phyloP scores from a whole-genome alignment of 768 basidiomycete genomes.

The Epithele typhae region DNA sequence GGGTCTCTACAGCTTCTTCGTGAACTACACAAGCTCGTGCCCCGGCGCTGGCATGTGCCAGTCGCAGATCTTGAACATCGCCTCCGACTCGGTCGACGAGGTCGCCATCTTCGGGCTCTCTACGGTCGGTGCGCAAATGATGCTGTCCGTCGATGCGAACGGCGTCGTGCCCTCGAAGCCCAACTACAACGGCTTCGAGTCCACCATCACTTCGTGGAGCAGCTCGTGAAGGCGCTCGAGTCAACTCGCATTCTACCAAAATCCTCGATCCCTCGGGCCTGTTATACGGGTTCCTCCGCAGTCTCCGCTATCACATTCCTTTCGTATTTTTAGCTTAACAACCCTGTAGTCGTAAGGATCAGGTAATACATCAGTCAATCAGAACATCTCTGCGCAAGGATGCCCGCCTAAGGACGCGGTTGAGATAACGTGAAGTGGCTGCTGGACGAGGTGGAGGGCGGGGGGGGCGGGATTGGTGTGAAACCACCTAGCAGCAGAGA shows the following conservation, averaged over 20 bases:
- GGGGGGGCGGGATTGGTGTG: too few relatives aligned
- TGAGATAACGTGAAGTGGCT: too few relatives aligned
- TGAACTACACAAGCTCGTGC: constrained; percentile 53
- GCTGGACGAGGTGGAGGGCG: too few relatives aligned
- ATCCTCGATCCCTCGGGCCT: too few relatives aligned
- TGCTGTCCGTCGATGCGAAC: constrained; percentile 44
- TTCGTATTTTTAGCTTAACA: too few relatives aligned
- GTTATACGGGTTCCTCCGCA: too few relatives aligned
- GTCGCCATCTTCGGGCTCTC: constrained; percentile 55
- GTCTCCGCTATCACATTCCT: too few relatives aligned
- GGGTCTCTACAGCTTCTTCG: constrained; percentile 69
- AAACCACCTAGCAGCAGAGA: too few relatives aligned
- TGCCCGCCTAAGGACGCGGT: too few relatives aligned
- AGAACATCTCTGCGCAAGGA: too few relatives aligned
- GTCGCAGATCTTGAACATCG: constrained; percentile 49
- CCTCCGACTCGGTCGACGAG: constrained; percentile 34
- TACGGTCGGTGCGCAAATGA: constrained; percentile 50
- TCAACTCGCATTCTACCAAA: neutral
- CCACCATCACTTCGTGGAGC: constrained; percentile 26
- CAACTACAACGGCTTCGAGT: constrained; percentile 55
- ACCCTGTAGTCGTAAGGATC: too few relatives aligned
- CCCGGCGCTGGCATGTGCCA: constrained; percentile 47
- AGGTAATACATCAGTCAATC: too few relatives aligned
- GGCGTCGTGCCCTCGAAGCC: constrained; percentile 45
- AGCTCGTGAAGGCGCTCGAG: constrained; percentile 6